Base-by-base conservation (phyloP, 2,329 filamentous ascomycete genomes). In the Fusarium liriodendri region DNA sequence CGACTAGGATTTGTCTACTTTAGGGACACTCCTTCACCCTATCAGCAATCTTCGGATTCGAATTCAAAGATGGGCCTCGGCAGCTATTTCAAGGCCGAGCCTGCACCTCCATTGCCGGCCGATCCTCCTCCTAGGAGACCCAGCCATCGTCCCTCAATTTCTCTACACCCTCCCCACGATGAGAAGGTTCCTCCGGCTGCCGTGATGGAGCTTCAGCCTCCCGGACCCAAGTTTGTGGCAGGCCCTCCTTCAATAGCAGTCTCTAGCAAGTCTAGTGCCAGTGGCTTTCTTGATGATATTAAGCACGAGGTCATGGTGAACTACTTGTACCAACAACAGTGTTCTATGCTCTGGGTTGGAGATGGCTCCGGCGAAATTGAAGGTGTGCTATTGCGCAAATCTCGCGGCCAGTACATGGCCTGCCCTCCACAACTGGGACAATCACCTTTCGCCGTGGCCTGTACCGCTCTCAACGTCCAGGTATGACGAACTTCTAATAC, bases 281-380 rank as follows among this genome's bases (percentile, higher is more conserved):
- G 88, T 42, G 82, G 87, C 66, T 87, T 92, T 69, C 82, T 93
- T 13, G 91, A 94, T 69, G 92, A 94, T 71, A 93, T 94, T 82
- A 94, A 93, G 82, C 91, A 94, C 78, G 93, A 95, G 81, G 92
- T 95, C 70, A 95, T 95, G 93, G 92, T 94, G 69, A 95, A 94
- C 83, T 94, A 94, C 80, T 85, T 95, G 29, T 94, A 94, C 82
- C 93, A 95, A 81, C 92, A 95, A 80, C 93, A 95, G 83, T 94
- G 92, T 78, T 89, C 89, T 14, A 89, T 90, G 70, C 87, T 94
- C 37, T 95, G 93, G 93, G 90, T 95, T 22, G 90, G 89, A 35
- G 91, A 94, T 76, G 89, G 88, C 38, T 91, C 87, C 58, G 92
- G 91, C 14, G 89, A 92, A 74, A 82, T 90, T 7, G 93, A 95